Evolutionary conservation across 2,329 filamentous ascomycete species (phyloP).

Genomic region (Epichloe coenophiala): DNA sequence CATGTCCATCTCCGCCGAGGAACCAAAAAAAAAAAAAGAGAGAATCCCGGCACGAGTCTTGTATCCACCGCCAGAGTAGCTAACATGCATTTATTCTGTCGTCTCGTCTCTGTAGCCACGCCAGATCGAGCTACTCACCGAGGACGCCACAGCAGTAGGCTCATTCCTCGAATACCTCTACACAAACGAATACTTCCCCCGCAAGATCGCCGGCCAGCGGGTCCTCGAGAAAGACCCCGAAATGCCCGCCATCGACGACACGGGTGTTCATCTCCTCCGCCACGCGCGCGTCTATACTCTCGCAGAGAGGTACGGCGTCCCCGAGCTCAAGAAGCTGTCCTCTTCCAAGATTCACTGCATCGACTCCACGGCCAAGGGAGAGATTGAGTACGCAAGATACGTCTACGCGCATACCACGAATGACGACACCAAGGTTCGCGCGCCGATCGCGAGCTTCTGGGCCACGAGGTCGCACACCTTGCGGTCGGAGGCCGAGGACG

Average conservation of each 20-base stretch:
- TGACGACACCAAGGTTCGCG: conserved; percentile 61
- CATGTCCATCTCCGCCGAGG: not conserved
- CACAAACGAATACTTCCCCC: conserved; percentile 53
- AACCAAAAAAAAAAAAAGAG: too few relatives aligned
- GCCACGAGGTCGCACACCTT: conserved; percentile 67
- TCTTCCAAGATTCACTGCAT: conserved; percentile 88
- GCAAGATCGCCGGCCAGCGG: conserved; percentile 47
- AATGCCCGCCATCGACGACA: conserved; percentile 54
- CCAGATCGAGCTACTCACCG: conserved; percentile 47
- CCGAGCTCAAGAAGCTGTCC: conserved; percentile 58
- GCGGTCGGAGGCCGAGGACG: conserved; percentile 71
- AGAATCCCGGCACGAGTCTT: too few relatives aligned
- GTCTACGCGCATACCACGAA: conserved; percentile 65
- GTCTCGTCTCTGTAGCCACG: conserved; percentile 31
- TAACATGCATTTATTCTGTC: not conserved
- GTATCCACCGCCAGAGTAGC: not conserved
- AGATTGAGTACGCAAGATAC: conserved; percentile 84
- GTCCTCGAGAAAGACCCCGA: conserved; percentile 56
- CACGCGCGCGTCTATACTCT: conserved; percentile 86
- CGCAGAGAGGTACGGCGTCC: conserved; percentile 61
- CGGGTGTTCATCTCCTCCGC: conserved; percentile 71
- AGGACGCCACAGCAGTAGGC: conserved; percentile 22
- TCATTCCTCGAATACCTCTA: conserved; percentile 29
- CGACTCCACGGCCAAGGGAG: conserved; percentile 73
- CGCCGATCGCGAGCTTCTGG: conserved; percentile 84